Evolutionary conservation across 805 yeast species (phyloP).

Genomic region (Lipomyces starkeyi): DNA sequence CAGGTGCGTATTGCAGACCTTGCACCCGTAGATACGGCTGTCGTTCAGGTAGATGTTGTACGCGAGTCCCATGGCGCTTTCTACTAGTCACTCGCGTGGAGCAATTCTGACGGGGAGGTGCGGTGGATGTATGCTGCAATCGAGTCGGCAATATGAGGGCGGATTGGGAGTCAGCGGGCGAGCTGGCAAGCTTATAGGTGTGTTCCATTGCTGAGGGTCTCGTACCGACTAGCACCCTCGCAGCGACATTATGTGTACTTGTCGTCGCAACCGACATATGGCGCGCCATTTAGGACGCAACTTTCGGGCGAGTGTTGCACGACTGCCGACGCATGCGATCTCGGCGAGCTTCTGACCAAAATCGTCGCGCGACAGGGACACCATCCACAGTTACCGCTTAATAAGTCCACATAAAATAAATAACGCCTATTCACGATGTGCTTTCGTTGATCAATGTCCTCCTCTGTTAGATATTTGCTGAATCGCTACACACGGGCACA

Average conservation of each 20-base stretch:
- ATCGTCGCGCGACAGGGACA: background rate
- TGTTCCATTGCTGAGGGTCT: background rate
- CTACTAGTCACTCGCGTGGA: constrained; percentile 3
- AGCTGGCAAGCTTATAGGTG: constrained; percentile 1
- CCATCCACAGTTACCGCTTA: background rate
- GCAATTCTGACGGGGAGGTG: background rate
- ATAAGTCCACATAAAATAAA: too few species aligned
- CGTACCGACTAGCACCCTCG: background rate
- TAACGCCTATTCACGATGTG: too few species aligned
- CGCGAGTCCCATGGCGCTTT: constrained; percentile 54
- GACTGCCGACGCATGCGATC: background rate
- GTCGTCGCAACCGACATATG: background rate
- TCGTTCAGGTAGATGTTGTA: constrained; percentile 51
- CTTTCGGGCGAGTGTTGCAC: background rate
- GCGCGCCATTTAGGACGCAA: background rate
- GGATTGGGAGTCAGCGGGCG: constrained; percentile 10
- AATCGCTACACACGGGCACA: background rate
- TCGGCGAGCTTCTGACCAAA: background rate
- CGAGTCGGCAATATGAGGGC: background rate
- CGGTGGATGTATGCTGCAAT: background rate
- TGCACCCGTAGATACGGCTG: constrained; percentile 49
- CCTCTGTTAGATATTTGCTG: background rate
- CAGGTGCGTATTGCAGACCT: constrained; percentile 52
- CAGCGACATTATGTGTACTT: background rate
- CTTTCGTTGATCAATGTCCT: background rate